These are phyloP conservation scores for Craterostigma plantagineum DNA, from an alignment of 257 asterid genomes.

Conservation along the genomic window DNA sequence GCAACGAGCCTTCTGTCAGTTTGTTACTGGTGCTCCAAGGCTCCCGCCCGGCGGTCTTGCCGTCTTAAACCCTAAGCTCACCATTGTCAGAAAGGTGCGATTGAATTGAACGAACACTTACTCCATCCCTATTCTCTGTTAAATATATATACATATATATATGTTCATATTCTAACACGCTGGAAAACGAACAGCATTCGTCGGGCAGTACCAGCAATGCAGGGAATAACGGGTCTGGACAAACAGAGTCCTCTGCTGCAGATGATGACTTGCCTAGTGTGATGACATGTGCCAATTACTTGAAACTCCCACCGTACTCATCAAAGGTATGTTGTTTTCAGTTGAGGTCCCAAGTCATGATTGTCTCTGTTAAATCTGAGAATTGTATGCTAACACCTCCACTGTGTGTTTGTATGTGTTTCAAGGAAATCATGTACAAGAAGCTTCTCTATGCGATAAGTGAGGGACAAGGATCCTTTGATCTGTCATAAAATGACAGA, in stretches of 20 bases:
- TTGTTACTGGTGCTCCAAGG: constrained; percentile 97
- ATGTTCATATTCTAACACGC: too few relatives aligned
- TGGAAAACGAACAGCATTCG: constrained; percentile 42
- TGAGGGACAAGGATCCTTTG: constrained; percentile 97
- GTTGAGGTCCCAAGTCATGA: background rate
- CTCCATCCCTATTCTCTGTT: too few relatives aligned
- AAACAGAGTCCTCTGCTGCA: constrained; percentile 52
- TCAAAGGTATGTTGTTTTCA: constrained; percentile 38
- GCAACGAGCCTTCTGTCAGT: constrained; percentile 93
- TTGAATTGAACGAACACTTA: too few relatives aligned
- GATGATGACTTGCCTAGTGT: constrained; percentile 96
- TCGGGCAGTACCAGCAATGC: constrained; percentile 28
- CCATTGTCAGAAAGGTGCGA: constrained; percentile 89
- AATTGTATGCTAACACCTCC: too few relatives aligned
- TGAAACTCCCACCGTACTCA: constrained; percentile 98
- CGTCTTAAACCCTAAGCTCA: constrained; percentile 83
- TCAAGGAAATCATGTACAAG: constrained; percentile 85
- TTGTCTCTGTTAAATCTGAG: too few relatives aligned
- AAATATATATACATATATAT: too few relatives aligned
- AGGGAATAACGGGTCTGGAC: constrained; percentile 34
- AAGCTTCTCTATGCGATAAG: constrained; percentile 73
- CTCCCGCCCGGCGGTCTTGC: constrained; percentile 99
- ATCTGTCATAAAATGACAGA: constrained; percentile 46
- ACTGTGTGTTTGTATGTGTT: background rate
- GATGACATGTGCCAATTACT: constrained; percentile 98